phyloP scores from a whole-genome alignment of 208 protist genomes.

The Leishmania turanica region DNA sequence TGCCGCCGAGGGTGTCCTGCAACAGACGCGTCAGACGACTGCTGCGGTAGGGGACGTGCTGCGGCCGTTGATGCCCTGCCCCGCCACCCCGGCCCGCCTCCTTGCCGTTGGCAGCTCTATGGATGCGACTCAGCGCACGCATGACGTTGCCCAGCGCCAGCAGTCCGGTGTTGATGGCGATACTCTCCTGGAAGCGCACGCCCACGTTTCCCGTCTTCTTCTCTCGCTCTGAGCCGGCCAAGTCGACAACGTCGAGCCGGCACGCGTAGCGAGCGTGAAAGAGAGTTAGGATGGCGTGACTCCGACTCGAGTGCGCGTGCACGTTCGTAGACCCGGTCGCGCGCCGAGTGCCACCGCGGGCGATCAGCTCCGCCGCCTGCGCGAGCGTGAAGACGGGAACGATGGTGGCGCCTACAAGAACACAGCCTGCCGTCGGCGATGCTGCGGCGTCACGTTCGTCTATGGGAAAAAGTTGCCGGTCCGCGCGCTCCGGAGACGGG shows the following conservation, averaged over 20 bases:
- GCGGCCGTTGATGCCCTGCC: background rate
- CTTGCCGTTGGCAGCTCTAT: constrained; percentile 8
- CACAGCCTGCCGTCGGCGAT: constrained; percentile 7
- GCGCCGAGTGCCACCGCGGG: constrained; percentile 68
- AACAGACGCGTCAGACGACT: constrained; percentile 92
- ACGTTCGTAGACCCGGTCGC: constrained; percentile 92
- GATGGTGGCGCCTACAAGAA: constrained; percentile 57
- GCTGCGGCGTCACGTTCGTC: background rate
- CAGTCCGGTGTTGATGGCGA: constrained; percentile 93
- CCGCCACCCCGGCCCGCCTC: background rate
- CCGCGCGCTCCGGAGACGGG: background rate
- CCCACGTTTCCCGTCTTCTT: constrained; percentile 84
- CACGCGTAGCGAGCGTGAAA: constrained; percentile 67
- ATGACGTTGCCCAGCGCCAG: constrained; percentile 95
- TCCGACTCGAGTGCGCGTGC: constrained; percentile 86
- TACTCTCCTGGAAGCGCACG: constrained; percentile 90
- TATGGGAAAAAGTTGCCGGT: background rate
- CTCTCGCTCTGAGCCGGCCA: constrained; percentile 91
- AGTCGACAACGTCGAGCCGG: constrained; percentile 93
- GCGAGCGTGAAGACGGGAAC: constrained; percentile 48
- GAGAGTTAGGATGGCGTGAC: constrained; percentile 94
- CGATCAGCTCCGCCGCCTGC: constrained; percentile 77
- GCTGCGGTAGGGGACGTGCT: constrained; percentile 89
- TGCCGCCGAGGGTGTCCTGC: constrained; percentile 89
- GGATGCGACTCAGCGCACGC: constrained; percentile 72